Evolutionary conservation across 73 alveolate genomes (phyloP).

Genomic region (Paramecium primaurelia): DNA sequence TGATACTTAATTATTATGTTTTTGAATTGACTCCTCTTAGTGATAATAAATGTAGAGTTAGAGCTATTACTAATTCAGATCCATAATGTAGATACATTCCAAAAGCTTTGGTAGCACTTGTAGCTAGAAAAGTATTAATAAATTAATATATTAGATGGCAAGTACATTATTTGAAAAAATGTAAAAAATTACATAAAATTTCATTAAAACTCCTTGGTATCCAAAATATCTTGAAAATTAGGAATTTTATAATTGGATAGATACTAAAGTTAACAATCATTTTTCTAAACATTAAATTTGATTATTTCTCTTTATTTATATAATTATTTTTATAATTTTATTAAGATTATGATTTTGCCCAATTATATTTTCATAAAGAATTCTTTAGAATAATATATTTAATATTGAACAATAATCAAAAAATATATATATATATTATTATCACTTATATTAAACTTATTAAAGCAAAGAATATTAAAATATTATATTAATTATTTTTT

Average conservation of each 20-base stretch:
- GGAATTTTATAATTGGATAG: constrained; percentile 15
- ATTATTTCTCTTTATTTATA: background rate
- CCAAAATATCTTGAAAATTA: background rate
- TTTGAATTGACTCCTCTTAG: constrained; percentile 25
- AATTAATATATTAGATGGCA: background rate
- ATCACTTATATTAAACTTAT: background rate
- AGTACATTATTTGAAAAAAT: constrained; percentile 8
- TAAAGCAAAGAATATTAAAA: background rate
- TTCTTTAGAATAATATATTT: background rate
- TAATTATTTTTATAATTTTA: background rate
- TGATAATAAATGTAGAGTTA: constrained; percentile 21
- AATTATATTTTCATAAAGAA: background rate
- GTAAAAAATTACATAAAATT: background rate
- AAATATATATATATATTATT: no score
- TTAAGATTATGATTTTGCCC: background rate
- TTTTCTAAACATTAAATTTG: background rate
- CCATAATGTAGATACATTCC: constrained; percentile 18
- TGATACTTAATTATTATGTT: background rate
- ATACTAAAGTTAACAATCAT: background rate
- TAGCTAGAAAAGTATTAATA: constrained; percentile 8
- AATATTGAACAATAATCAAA: background rate
- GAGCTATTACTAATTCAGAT: constrained; percentile 19
- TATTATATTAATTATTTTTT: background rate
- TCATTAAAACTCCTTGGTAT: background rate
- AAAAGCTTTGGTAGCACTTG: background rate